A percentile compares a stretch with the other conserved stretches of the same genome.
Evolutionary conservation across 2,329 filamentous ascomycete species (phyloP).

Genomic region (Raffaelea albimanens): DNA sequence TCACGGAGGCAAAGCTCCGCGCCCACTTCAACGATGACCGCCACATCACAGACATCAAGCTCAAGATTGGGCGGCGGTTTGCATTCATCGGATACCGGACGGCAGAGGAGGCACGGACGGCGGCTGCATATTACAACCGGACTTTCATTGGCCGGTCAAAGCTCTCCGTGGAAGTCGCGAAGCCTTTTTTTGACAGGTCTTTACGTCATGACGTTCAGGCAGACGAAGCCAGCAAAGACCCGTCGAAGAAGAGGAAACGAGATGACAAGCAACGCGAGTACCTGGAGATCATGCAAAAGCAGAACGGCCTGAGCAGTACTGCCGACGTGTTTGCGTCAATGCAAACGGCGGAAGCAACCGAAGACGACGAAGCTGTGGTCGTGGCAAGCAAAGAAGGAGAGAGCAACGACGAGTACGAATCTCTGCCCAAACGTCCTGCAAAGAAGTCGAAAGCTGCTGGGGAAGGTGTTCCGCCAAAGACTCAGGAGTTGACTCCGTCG

Average conservation of each 20-base stretch:
- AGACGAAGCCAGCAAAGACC: no score
- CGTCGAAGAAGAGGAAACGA: conserved; percentile 59
- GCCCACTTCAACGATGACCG: conserved; percentile 73
- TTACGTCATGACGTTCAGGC: conserved; percentile 14
- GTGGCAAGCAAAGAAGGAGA: conserved; percentile 35
- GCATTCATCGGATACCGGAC: conserved; percentile 93
- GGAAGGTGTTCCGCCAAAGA: background rate
- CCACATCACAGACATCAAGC: conserved; percentile 81
- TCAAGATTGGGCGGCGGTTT: conserved; percentile 82
- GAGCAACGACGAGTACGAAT: conserved; percentile 69
- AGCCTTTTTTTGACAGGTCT: conserved; percentile 45
- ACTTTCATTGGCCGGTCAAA: conserved; percentile 94
- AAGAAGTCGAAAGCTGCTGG: conserved; percentile 31
- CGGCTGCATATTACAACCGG: conserved; percentile 91
- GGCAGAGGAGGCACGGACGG: conserved; percentile 66
- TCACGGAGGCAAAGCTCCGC: conserved; percentile 75
- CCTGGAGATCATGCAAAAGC: conserved; percentile 69
- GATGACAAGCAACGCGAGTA: conserved; percentile 67
- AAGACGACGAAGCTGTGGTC: conserved; percentile 3
- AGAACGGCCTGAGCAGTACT: conserved; percentile 18
- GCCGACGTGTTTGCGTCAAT: conserved; percentile 9
- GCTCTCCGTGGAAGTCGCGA: conserved; percentile 81
- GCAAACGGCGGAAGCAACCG: background rate
- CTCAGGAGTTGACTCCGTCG: background rate
- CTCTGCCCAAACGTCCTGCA: conserved; percentile 43